A percentile compares a stretch with the other conserved stretches of the same genome.
These are phyloP conservation scores for Aspergillus hortae DNA, from an alignment of 2,329 filamentous ascomycete species.

Conservation along the genomic window DNA sequence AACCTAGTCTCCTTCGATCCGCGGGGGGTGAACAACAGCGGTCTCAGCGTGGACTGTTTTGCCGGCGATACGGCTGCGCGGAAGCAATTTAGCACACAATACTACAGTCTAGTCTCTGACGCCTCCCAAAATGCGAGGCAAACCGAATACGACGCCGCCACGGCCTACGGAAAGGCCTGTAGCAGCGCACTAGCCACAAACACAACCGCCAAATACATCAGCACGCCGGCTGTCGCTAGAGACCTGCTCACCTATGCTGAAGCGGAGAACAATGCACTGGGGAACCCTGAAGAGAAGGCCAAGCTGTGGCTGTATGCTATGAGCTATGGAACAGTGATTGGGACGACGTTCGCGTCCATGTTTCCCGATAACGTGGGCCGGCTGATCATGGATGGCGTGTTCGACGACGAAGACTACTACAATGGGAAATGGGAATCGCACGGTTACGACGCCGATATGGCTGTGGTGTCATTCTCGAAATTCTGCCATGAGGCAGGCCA, in stretches of 20 bases:
- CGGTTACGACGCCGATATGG: constrained; percentile 28
- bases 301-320: constrained; percentile 25
- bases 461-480: constrained; percentile 31
- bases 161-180: constrained; percentile 14
- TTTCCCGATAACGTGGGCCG: constrained; percentile 28
- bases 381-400: constrained; percentile 18
- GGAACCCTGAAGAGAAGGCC: constrained; percentile 8
- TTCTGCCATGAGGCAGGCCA: background rate
- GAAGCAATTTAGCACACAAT: constrained; percentile 13
- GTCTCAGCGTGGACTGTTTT: constrained; percentile 29
- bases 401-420: constrained; percentile 18
- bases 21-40: constrained; percentile 27
- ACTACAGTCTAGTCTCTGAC: constrained; percentile 13
- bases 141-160: constrained; percentile 11
- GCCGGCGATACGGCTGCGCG: constrained; percentile 10
- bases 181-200: constrained; percentile 10
- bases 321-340: constrained; percentile 39
- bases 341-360: constrained; percentile 38
- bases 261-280: constrained; percentile 12
- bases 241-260: constrained; percentile 29
- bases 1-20: constrained; percentile 30
- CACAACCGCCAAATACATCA: constrained; percentile 24
- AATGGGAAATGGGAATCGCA: constrained; percentile 10
- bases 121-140: constrained; percentile 11
- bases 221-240: constrained; percentile 26